Evolutionary conservation across 2,329 filamentous ascomycete genomes (phyloP).

Genomic region (Aspergillus arachidicola): DNA sequence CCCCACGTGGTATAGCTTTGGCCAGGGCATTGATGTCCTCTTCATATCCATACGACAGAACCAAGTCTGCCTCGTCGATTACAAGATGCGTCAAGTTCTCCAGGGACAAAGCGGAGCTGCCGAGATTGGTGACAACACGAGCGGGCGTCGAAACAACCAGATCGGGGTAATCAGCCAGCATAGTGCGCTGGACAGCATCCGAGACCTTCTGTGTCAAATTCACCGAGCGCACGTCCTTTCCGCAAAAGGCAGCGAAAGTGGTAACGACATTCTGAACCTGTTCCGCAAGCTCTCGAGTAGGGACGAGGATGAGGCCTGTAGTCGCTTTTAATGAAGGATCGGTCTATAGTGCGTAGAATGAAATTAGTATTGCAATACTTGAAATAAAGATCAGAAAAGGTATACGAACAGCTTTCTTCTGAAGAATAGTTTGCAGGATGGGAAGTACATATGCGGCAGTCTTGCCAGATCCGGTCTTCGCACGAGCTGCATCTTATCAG

Average conservation of each 20-base stretch:
- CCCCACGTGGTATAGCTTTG: slow-evolving; percentile 75
- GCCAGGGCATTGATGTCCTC: slow-evolving; percentile 83
- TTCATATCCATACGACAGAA: slow-evolving; percentile 91
- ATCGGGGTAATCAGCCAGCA: slow-evolving; percentile 82
- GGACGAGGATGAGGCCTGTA: slow-evolving; percentile 84
- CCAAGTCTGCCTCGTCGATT: slow-evolving; percentile 91
- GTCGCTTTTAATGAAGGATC: slow-evolving; percentile 52
- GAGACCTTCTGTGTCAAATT: slow-evolving; percentile 91
- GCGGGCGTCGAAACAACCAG: slow-evolving; percentile 89
- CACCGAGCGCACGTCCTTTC: slow-evolving; percentile 77
- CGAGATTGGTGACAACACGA: slow-evolving; percentile 77
- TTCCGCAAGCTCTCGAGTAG: slow-evolving; percentile 89
- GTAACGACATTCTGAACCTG: slow-evolving; percentile 82
- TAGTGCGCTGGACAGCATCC: slow-evolving; percentile 81
- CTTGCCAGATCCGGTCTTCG: slow-evolving; percentile 95
- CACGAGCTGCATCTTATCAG: slow-evolving; percentile 62
- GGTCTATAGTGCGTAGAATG: slow-evolving; percentile 25
- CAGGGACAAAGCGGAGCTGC: slow-evolving; percentile 70
- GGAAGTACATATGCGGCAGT: slow-evolving; percentile 94
- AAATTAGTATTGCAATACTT: background rate
- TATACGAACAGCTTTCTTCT: slow-evolving; percentile 66
- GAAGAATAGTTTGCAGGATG: slow-evolving; percentile 80
- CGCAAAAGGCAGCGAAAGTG: slow-evolving; percentile 77
- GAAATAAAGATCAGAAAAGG: background rate
- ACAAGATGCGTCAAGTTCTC: slow-evolving; percentile 75